Evolutionary conservation across 164 flowering plant genomes (phyloP).

Genomic region (Vitis rotundifolia): DNA sequence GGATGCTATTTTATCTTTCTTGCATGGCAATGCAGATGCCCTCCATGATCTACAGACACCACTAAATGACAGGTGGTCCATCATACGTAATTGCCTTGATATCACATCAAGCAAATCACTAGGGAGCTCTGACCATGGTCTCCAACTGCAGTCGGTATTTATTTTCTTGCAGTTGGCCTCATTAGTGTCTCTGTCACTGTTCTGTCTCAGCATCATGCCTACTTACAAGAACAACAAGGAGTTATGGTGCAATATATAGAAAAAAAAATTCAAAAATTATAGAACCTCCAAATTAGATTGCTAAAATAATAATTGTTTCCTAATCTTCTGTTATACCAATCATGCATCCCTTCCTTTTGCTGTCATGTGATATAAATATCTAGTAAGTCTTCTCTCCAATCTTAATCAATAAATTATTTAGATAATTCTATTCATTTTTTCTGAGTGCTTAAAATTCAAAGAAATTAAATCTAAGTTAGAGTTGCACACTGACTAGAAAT

Average conservation of each 20-base stretch:
- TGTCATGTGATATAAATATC: too few species aligned
- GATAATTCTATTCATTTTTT: too few species aligned
- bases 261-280: too few species aligned
- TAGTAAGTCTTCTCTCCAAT: too few species aligned
- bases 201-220: conserved; percentile 3
- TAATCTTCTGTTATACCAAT: too few species aligned
- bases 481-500: too few species aligned
- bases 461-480: too few species aligned
- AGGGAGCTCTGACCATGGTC: conserved; percentile 16
- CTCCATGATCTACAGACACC: conserved; percentile 13
- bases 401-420: too few species aligned
- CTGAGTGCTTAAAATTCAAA: too few species aligned
- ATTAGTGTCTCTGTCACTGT: background rate
- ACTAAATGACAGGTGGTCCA: conserved; percentile 5
- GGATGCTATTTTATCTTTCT: background rate
- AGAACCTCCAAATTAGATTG: too few species aligned
- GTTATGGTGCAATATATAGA: background rate
- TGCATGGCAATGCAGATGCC: background rate
- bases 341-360: too few species aligned
- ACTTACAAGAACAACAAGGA: background rate
- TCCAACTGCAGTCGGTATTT: background rate
- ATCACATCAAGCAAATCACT: conserved; percentile 3
- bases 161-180: background rate
- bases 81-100: background rate
- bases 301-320: too few species aligned